Evolutionary conservation across 306 rosid genomes (phyloP), one percentile per base, ranked within the genome.

Genomic region (Spatholobus suberectus): DNA sequence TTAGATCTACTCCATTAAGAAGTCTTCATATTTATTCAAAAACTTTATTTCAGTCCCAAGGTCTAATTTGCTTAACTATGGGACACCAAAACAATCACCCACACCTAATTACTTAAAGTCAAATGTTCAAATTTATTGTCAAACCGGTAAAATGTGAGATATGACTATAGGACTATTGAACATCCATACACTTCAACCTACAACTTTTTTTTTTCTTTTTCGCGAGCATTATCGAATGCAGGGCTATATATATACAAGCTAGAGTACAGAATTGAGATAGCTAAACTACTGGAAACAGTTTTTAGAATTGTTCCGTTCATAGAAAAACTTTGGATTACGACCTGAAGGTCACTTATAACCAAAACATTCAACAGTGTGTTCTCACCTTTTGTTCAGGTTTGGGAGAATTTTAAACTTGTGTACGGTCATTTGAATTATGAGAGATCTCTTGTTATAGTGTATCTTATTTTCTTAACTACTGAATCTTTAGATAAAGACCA

Each of bases 71-170:
- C 65, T 57, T 57, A 9, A 57, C 35, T 11, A 58, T 24, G 66
- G 41, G 20, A 15, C 20, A 62, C 41, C 41, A 37, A 37, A 37
- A 1, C 41, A 37, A 37, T 37, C 41, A 37, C 8, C 41, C 1
- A 83, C 66, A 43, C 29, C 9, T 1, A 32, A 49, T 67, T 23
- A 81, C 70, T 37, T 77, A 27, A 46, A 82, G 78, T 73, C 81
- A 71, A 73, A 57, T 20, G 41, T 58, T 82, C 70, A 46, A 27
- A 5, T 59, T 26, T 40, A 27, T 54, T 73, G 70, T 78, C 65
- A 73, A 68, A 20, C 43, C 15, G 34, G 55, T 15, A 34, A 75
- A 58, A 21, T 32, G 27, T 26, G 70, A 67, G 34, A 49, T 27
- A 26, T 61, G 79, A 70, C 44, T 57, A 32, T 5, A 24, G 32